A percentile compares a stretch with the other conserved stretches of the same genome.
Evolutionary conservation across 495 filamentous ascomycete species (phyloP).

Genomic region (Penicillium taxi): DNA sequence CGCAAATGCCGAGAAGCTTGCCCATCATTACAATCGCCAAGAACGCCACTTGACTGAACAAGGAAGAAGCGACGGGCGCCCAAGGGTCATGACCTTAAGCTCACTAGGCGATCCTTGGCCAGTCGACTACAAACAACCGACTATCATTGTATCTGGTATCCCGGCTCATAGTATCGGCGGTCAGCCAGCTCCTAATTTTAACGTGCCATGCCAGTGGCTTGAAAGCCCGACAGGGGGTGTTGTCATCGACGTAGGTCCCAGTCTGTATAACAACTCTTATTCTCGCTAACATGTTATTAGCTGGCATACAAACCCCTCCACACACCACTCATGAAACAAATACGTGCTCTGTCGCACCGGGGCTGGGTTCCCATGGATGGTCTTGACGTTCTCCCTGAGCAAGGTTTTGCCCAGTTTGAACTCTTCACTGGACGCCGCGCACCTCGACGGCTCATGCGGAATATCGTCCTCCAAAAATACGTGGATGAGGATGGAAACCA

Average conservation of each 20-base stretch:
- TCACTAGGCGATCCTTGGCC: constrained; percentile 58
- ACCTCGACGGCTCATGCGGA: constrained; percentile 59
- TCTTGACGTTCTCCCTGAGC: constrained; percentile 67
- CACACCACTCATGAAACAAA: constrained; percentile 63
- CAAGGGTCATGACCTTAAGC: constrained; percentile 46
- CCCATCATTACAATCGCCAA: constrained; percentile 56
- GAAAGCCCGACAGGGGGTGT: constrained; percentile 71
- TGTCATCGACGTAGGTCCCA: constrained; percentile 54
- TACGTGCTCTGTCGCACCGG: constrained; percentile 45
- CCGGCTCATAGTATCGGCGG: constrained; percentile 58
- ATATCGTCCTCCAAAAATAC: constrained; percentile 34
- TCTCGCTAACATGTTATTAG: constrained; percentile 21
- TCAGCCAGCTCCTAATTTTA: constrained; percentile 57
- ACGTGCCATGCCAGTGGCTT: constrained; percentile 63
- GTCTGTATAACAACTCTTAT: neutral
- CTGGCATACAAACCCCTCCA: constrained; percentile 65
- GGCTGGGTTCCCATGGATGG: constrained; percentile 72
- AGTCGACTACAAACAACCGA: constrained; percentile 52
- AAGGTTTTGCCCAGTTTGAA: constrained; percentile 76
- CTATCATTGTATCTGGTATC: constrained; percentile 67
- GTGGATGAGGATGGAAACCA: constrained; percentile 32
- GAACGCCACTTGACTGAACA: constrained; percentile 19
- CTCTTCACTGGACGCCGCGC: constrained; percentile 70
- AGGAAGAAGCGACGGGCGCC: constrained; percentile 14
- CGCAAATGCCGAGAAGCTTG: constrained; percentile 53